Base-by-base conservation (phyloP, 2,329 filamentous ascomycete genomes). In the Scedosporium apiospermum region DNA sequence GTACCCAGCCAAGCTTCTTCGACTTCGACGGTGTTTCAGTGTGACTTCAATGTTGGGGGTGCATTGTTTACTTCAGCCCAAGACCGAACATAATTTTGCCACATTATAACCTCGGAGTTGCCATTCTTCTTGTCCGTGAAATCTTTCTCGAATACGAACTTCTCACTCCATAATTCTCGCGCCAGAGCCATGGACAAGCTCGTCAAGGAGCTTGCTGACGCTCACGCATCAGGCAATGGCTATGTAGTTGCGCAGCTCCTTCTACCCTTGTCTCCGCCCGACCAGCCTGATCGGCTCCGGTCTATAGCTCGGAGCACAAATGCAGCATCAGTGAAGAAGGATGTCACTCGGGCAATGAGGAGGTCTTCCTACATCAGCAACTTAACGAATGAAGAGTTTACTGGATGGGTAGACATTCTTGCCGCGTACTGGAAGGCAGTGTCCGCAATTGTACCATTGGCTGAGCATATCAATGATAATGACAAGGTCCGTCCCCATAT, bases 361-460 rank as follows among this genome's bases (percentile, higher is more conserved):
- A 85, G 88, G 67, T 85, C 81, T 67, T 81, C 80, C 27, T 80
- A 78, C 63, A 77, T 79, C 34, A 74, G 78, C 34, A 81, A 78
- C 61, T 72, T 91, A 26, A 77, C 80, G n/a, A 81, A 84, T 49
- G 82, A 87, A 49, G 91, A 96, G 76, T 78, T 85, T 26, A 83
- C 82, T 63, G 88, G 87, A n/a, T 99, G 95, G 95, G 80, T 88
- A 0, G 93, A 96, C 46, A 86, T 98, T 34, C 96, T 93, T 71
- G 78, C 82, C 42, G 80, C 85, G 21, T 96, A 93, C 71, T 97
- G 93, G 91, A 91, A 89, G 69, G 90, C 90, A 26, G 76, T 89
- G 46, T 87, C 86, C 38, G 87, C 90, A 68, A 82, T 97, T 30
- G 75, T 95, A 61, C 82, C 82, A 14, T 83, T 84, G 10, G 83